Evolutionary conservation across 768 basidiomycete species (phyloP).

Genomic region (Mycena filopes): DNA sequence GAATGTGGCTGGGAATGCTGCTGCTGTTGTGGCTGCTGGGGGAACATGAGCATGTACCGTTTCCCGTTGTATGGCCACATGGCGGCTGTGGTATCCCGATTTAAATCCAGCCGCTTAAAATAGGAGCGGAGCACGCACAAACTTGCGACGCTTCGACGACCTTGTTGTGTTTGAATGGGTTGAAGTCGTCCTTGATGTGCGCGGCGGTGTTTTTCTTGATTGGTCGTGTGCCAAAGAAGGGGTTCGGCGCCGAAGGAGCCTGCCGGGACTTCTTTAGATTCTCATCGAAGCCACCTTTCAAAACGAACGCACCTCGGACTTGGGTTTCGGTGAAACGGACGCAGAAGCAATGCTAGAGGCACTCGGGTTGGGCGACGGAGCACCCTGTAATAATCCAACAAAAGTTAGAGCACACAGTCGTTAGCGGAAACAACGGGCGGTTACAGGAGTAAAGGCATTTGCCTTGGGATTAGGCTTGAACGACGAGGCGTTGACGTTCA

Average conservation of each 20-base stretch:
- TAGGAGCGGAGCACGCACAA: conserved; percentile 60
- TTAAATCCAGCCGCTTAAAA: not conserved
- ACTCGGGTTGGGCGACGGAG: conserved; percentile 58
- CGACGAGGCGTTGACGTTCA: conserved; percentile 91
- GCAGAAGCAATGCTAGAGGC: conserved; percentile 51
- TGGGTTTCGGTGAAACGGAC: conserved; percentile 71
- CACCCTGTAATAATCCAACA: conserved; percentile 45
- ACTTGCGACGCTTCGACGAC: conserved; percentile 79
- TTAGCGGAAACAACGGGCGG: conserved; percentile 36
- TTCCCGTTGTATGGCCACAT: conserved; percentile 93
- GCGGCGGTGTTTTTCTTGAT: conserved; percentile 82
- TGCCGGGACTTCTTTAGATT: conserved; percentile 25
- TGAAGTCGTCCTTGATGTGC: conserved; percentile 96
- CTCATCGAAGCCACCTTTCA: not conserved
- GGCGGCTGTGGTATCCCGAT: conserved; percentile 57
- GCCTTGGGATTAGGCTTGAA: conserved; percentile 92
- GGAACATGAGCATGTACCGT: conserved; percentile 84
- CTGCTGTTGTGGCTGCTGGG: conserved; percentile 62
- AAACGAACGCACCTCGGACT: conserved; percentile 58
- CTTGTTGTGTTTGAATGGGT: conserved; percentile 92
- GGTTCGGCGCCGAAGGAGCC: conserved; percentile 70
- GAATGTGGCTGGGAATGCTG: conserved; percentile 55
- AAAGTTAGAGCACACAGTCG: conserved; percentile 28
- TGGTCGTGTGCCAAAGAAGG: conserved; percentile 88
- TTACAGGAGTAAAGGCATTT: conserved; percentile 77